Percentiles rank a stretch among this genome's conserved stretches.
These are phyloP conservation scores for cucumber (Cucumis sativus) DNA, from an alignment of 306 rosid species.

Conservation along the genomic window Cucumber_9930_V3 NC_026659.2:8003501-8004000, in stretches of 20 bases:
- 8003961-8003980: not conserved
- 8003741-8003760: too few species aligned
- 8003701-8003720: too few species aligned
- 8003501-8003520: not conserved
- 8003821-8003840: not conserved
- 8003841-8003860: not conserved
- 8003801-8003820: too few species aligned
- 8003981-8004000: not conserved
- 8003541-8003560: not conserved
- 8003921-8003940: not conserved
- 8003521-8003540: not conserved
- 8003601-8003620: not conserved
- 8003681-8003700: not conserved
- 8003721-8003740: too few species aligned
- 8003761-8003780: too few species aligned
- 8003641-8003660: not conserved
- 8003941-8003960: not conserved
- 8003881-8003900: not conserved
- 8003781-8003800: too few species aligned
- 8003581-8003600: not conserved
- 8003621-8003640: not conserved
- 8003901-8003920: not conserved
- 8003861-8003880: not conserved
- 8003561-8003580: not conserved
- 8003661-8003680: not conserved